phyloP scores from a whole-genome alignment of 768 basidiomycete species.

The Clathrus columnatus region DNA sequence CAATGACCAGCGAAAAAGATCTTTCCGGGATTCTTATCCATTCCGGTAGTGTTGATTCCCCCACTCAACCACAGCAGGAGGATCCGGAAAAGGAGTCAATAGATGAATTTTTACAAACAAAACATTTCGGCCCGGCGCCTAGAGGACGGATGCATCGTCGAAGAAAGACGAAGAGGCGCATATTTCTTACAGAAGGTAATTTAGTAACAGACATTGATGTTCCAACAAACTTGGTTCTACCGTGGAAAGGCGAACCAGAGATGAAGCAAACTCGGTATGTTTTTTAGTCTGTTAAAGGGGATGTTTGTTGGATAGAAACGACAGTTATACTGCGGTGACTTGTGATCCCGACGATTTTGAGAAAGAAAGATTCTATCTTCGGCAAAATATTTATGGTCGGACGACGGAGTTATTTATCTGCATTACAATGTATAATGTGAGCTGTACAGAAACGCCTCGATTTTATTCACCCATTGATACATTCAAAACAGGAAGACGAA shows the following conservation, averaged over 20 bases:
- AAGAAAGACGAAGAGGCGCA: conserved; percentile 66
- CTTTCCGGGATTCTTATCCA: not conserved
- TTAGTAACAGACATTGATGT: conserved; percentile 78
- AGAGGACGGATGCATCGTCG: conserved; percentile 67
- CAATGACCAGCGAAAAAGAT: not conserved
- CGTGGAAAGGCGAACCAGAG: conserved; percentile 61
- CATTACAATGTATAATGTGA: conserved; percentile 94
- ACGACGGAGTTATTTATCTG: conserved; percentile 89
- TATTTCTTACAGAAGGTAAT: conserved; percentile 81
- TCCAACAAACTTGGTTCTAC: conserved; percentile 75
- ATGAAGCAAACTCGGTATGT: conserved; percentile 60
- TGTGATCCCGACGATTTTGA: conserved; percentile 93
- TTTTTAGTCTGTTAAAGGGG: not conserved
- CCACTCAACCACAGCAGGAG: not conserved
- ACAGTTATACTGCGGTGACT: conserved; percentile 68
- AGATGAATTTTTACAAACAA: conserved; percentile 29
- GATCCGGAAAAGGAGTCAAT: not conserved
- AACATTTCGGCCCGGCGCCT: conserved; percentile 86
- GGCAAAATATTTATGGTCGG: conserved; percentile 72
- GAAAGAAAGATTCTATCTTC: conserved; percentile 70
- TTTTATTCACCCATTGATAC: conserved; percentile 1
- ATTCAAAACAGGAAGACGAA: conserved; percentile 77
- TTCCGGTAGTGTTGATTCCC: not conserved
- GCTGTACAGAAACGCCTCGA: conserved; percentile 22
- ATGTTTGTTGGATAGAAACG: conserved; percentile 13